phyloP scores from a whole-genome alignment of 169 alveolate genomes.

The Eimeria maxima region DNA sequence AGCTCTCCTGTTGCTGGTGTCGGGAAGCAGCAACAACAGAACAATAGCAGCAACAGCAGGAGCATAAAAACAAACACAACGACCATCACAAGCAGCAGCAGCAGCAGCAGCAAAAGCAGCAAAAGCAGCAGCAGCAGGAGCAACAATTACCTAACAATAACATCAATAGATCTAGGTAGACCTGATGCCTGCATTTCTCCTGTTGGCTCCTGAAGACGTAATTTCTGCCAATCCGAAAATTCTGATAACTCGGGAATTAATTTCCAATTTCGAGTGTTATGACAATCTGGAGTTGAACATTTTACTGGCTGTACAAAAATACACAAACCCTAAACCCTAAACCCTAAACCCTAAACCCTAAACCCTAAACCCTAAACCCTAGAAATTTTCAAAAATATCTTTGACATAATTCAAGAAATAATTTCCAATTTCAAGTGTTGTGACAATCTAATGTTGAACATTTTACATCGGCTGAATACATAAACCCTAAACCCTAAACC shows the following conservation, averaged over 20 bases:
- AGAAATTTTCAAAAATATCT: too few species aligned
- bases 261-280: conserved; percentile 69
- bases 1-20: too few species aligned
- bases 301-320: conserved; percentile 73
- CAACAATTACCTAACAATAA: conserved; percentile 90
- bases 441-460: conserved; percentile 63
- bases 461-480: conserved; percentile 70
- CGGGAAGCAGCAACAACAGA: too few species aligned
- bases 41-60: conserved; percentile 2
- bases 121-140: not conserved
- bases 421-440: conserved; percentile 66
- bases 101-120: too few species aligned
- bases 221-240: conserved; percentile 74
- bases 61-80: not conserved
- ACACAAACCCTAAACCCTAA: not conserved
- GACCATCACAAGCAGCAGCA: not conserved
- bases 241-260: not conserved
- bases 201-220: conserved; percentile 60
- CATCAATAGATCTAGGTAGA: conserved; percentile 94
- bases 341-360: too few species aligned
- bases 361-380: too few species aligned
- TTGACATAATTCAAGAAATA: not conserved
- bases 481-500: not conserved
- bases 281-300: conserved; percentile 63
- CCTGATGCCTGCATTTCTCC: too few species aligned